Percentiles rank a stretch among this genome's conserved stretches.
phyloP scores from a whole-genome alignment of 2,329 filamentous ascomycete genomes.

The Aspergillus ruber region DNA sequence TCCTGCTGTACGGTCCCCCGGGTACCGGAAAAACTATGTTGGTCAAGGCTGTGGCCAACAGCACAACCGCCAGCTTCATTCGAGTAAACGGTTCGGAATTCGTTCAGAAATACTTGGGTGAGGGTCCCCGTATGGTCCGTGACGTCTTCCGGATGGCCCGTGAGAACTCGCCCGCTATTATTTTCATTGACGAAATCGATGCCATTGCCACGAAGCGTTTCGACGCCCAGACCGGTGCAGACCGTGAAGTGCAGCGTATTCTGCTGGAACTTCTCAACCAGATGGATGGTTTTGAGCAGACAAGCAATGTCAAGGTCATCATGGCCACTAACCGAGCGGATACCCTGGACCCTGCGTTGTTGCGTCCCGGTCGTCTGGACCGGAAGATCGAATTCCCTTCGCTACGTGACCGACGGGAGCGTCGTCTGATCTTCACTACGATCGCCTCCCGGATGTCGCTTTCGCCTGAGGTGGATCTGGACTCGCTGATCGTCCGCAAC shows the following conservation, averaged over 20 bases:
- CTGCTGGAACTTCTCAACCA: conserved; percentile 95
- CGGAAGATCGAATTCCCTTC: conserved; percentile 99
- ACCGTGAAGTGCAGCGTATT: conserved; percentile 97
- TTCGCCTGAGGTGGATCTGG: conserved; percentile 90
- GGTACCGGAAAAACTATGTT: conserved; percentile 96
- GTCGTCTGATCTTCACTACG: conserved; percentile 94
- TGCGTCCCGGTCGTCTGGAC: conserved; percentile 91
- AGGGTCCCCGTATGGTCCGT: conserved; percentile 96
- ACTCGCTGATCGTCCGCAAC: conserved; percentile 92
- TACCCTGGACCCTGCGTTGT: conserved; percentile 87
- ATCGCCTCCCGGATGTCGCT: conserved; percentile 96
- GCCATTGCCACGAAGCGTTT: conserved; percentile 99
- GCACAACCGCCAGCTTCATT: conserved; percentile 96
- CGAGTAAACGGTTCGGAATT: conserved; percentile 97
- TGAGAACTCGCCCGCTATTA: conserved; percentile 96
- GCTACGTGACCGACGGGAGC: conserved; percentile 85
- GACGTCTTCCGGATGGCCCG: conserved; percentile 99
- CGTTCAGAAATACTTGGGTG: conserved; percentile 96
- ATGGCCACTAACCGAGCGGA: conserved; percentile 99
- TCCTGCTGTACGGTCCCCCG: conserved; percentile 90
- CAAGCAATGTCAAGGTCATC: conserved; percentile 98
- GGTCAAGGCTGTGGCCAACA: conserved; percentile 97
- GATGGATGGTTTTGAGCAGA: conserved; percentile 99
- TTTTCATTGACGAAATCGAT: conserved; percentile 99
- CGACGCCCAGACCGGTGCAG: conserved; percentile 95